Base-by-base conservation (phyloP, 106 monocot genomes). In the Apostasia ramifera region DNA sequence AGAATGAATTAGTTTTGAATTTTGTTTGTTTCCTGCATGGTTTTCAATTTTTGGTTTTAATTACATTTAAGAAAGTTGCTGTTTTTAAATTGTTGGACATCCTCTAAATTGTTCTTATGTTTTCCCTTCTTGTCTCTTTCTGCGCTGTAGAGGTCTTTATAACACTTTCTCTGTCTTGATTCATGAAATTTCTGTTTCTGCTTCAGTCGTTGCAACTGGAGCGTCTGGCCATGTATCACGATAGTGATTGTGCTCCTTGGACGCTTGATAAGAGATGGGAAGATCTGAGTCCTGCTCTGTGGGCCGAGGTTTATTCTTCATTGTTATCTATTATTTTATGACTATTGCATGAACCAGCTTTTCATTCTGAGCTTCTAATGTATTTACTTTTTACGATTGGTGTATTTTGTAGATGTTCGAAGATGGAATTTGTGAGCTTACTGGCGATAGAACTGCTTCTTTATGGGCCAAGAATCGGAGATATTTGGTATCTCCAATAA, bases 401-500 rank as follows among this genome's bases (percentile, higher is more conserved):
- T 76, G 40, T 8, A 68, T 47, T 38, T 9, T 82, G 40, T 67
- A 95, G 97, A 89, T 97, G 69, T 97, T 97, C 75, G 74, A 81
- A 73, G 92, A 85, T 83, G 92, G 97, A 63, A 91, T 92, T 51
- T 78, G 80, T 73, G 86, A 80, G 70, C 63, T 51, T 76, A 67
- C 66, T 66, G 59, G 70, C 1, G 10, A 79, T 8, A 68, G 58
- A 63, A 44, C 45, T 46, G 62, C 43, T 61, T 86, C 86, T 39
- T 40, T 71, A n/a, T 76, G 86, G 88, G 74, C 89, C 44, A 66
- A 43, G 47, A 76, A 85, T 66, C 80, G 80, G 38, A 84, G 70
- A 57, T 97, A 89, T 69, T 78, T 97, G 72, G 84, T 97, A 9
- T 97, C 92, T 3, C 97, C 97, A 57, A 97, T 97, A 78, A 89